Evolutionary conservation across 768 basidiomycete genomes (phyloP).

Genomic region (Hysterangium stoloniferum): DNA sequence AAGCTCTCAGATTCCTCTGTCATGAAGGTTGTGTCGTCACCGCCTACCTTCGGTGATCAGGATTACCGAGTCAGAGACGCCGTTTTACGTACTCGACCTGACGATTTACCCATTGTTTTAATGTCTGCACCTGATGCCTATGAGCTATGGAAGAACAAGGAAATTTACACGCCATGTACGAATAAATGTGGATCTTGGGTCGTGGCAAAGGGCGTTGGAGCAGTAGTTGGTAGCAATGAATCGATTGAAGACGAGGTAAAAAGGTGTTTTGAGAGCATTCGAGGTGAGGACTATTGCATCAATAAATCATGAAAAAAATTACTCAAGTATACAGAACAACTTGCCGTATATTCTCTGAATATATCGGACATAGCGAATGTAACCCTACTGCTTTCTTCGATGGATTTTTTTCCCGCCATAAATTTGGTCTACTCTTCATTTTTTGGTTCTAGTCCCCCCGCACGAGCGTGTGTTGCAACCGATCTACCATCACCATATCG

Average conservation of each 20-base stretch:
- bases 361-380: constrained; percentile 64
- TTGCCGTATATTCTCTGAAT: constrained; percentile 39
- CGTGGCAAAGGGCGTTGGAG: constrained; percentile 50
- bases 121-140: background rate
- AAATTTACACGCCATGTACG: constrained; percentile 10
- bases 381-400: constrained; percentile 75
- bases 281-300: constrained; percentile 37
- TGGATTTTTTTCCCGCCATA: constrained; percentile 68
- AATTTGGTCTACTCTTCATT: constrained; percentile 74
- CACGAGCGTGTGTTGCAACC: constrained; percentile 88
- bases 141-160: no score
- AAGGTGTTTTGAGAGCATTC: constrained; percentile 55
- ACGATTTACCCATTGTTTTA: background rate
- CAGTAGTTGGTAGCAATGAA: constrained; percentile 19
- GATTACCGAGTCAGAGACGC: constrained; percentile 1
- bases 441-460: constrained; percentile 88
- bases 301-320: background rate
- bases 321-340: constrained; percentile 35
- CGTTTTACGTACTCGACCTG: background rate
- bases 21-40: constrained; percentile 28
- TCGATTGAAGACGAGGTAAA: constrained; percentile 65
- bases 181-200: constrained; percentile 56
- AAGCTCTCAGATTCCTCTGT: constrained; percentile 32
- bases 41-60: constrained; percentile 45
- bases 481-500: constrained; percentile 50